Percentiles rank a stretch among this genome's conserved stretches.
Conservation (phyloP, 1,139 yeast genomes). For the Pichia sp. region DNA sequence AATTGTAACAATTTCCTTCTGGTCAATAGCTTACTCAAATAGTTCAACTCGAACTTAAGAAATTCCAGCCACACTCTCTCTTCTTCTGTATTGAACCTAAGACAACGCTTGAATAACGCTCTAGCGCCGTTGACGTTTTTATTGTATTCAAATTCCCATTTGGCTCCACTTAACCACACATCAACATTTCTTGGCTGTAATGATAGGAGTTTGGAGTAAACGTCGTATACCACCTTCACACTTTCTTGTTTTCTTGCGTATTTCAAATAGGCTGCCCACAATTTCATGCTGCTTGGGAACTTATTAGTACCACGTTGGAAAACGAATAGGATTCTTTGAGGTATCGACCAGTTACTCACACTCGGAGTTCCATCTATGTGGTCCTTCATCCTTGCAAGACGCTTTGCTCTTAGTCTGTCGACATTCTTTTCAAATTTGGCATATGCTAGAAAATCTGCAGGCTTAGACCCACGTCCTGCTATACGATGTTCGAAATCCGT, state of each 20-base stretch:
- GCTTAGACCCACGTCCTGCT: constrained; percentile 75
- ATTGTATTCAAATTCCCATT: constrained; percentile 84
- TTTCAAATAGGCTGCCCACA: constrained; percentile 76
- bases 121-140: constrained; percentile 90
- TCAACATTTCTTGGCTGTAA: constrained; percentile 87
- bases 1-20: constrained; percentile 80
- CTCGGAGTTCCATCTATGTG: constrained; percentile 50
- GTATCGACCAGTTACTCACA: constrained; percentile 84
- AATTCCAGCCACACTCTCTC: constrained; percentile 77
- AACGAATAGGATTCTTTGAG: constrained; percentile 74
- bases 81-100: constrained; percentile 77
- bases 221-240: constrained; percentile 72
- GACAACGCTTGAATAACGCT: constrained; percentile 74
- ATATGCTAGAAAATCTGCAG: constrained; percentile 74
- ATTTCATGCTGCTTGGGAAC: constrained; percentile 68
- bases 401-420: constrained; percentile 70
- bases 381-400: constrained; percentile 58
- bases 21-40: constrained; percentile 75
- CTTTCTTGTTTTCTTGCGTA: constrained; percentile 74
- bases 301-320: constrained; percentile 79
- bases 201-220: constrained; percentile 74
- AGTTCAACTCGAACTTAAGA: constrained; percentile 81
- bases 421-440: constrained; percentile 77
- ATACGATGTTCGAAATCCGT: constrained; percentile 94
- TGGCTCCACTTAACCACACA: constrained; percentile 94